phyloP scores from a whole-genome alignment of 169 alveolate species.

The Amoebophrya sp. region DNA sequence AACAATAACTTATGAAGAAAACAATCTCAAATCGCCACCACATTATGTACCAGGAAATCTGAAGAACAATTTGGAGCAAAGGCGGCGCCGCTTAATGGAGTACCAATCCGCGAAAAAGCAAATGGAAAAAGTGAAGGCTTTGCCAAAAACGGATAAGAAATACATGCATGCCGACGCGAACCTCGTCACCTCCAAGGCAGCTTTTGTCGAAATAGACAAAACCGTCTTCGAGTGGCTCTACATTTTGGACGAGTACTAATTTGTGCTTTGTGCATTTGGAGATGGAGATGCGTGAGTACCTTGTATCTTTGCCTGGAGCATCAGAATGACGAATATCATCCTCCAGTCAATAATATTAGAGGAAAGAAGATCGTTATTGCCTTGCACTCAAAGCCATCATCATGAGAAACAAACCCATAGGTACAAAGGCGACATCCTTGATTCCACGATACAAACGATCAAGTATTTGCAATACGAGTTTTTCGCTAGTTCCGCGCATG shows the following conservation, averaged over 20 bases:
- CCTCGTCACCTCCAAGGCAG: neutral
- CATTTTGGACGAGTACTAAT: conserved; percentile 32
- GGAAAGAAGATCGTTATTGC: too few species aligned
- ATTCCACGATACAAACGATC: conserved; percentile 28
- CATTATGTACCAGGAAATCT: neutral
- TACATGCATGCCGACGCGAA: neutral
- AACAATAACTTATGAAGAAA: too few species aligned
- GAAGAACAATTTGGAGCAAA: conserved; percentile 31
- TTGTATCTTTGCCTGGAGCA: too few species aligned
- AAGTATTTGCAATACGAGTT: conserved; percentile 56
- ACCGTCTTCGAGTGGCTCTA: conserved; percentile 37
- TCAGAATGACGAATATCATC: too few species aligned
- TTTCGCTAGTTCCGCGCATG: conserved; percentile 55
- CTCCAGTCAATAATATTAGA: too few species aligned
- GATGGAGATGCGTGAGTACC: too few species aligned
- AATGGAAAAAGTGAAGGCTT: conserved; percentile 7
- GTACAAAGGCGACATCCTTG: conserved; percentile 36
- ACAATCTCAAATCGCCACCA: neutral
- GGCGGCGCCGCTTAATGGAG: conserved; percentile 33
- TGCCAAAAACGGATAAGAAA: conserved; percentile 30
- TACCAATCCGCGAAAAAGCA: conserved; percentile 25
- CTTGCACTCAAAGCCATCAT: too few species aligned
- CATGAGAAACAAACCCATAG: too few species aligned
- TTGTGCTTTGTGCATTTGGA: too few species aligned
- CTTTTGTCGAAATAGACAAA: neutral